These are phyloP conservation scores for Apophysomyces ossiformis DNA, from an alignment of 371 early-diverging fungal species.

Conservation along the genomic window DNA sequence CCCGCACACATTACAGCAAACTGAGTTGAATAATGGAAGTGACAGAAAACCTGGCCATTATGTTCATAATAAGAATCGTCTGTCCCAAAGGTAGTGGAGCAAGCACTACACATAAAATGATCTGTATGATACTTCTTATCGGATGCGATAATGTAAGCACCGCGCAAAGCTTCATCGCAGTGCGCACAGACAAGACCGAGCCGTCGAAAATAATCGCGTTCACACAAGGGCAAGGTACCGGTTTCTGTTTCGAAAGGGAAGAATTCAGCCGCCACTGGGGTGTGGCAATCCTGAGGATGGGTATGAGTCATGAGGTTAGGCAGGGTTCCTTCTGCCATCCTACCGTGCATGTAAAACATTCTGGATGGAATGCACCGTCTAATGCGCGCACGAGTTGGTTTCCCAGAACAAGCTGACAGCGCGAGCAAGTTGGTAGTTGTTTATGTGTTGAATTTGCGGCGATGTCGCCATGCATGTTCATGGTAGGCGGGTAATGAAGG, in stretches of 20 bases:
- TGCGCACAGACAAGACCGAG: constrained; percentile 86
- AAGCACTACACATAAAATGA: constrained; percentile 95
- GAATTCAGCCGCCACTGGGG: constrained; percentile 84
- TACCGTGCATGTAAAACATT: constrained; percentile 91
- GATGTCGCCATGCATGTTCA: not conserved
- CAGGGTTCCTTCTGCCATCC: constrained; percentile 17
- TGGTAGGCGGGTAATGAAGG: not conserved
- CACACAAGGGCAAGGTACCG: constrained; percentile 76
- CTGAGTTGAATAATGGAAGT: constrained; percentile 90
- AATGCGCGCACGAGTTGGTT: constrained; percentile 88
- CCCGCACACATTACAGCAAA: constrained; percentile 93
- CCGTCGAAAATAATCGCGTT: constrained; percentile 88
- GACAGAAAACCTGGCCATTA: constrained; percentile 90
- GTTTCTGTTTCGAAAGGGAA: constrained; percentile 72
- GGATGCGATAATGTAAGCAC: constrained; percentile 91
- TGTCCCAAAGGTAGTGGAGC: constrained; percentile 90
- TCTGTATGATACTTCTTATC: constrained; percentile 93
- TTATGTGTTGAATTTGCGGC: constrained; percentile 7
- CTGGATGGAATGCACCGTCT: constrained; percentile 81
- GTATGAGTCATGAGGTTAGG: not conserved
- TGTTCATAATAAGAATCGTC: constrained; percentile 97
- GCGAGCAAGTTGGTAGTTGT: constrained; percentile 25
- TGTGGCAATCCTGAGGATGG: constrained; percentile 74
- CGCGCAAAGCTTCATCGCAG: constrained; percentile 89
- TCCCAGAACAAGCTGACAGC: constrained; percentile 30